Percentiles rank a stretch among this genome's conserved stretches.
Conservation (phyloP, 768 basidiomycete species). For the Serendipita sp. region DNA sequence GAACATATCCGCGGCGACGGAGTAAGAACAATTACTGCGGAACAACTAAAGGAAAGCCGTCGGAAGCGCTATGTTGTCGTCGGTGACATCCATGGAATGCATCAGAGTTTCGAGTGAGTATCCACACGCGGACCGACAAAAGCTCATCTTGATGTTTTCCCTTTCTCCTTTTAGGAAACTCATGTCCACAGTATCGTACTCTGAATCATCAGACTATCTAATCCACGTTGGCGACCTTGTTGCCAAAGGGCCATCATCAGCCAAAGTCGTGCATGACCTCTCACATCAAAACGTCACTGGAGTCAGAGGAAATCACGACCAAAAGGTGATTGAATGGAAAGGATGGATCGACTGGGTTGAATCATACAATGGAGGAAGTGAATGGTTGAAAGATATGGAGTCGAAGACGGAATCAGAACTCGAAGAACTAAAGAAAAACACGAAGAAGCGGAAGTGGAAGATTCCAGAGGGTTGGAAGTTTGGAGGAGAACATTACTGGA, state of each 20-base stretch:
- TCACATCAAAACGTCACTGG: slow-evolving; percentile 47
- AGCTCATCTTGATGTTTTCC: background rate
- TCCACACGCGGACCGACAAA: background rate
- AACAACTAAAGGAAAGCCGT: slow-evolving; percentile 13
- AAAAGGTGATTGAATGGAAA: slow-evolving; percentile 78
- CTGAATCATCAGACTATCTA: slow-evolving; percentile 45
- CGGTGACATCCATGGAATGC: slow-evolving; percentile 84
- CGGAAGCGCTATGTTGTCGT: slow-evolving; percentile 48
- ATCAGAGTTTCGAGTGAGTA: slow-evolving; percentile 46
- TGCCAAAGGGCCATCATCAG: slow-evolving; percentile 52
- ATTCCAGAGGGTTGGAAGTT: slow-evolving; percentile 60
- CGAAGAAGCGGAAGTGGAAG: slow-evolving; percentile 22
- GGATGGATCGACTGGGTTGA: slow-evolving; percentile 72
- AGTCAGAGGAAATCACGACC: slow-evolving; percentile 91
- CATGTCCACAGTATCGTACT: slow-evolving; percentile 43
- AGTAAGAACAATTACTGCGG: slow-evolving; percentile 14
- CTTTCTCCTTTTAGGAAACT: slow-evolving; percentile 33
- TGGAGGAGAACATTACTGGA: slow-evolving; percentile 57
- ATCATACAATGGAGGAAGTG: slow-evolving; percentile 27
- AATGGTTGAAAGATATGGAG: slow-evolving; percentile 35
- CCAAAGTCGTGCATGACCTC: slow-evolving; percentile 51
- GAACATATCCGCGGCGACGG: background rate
- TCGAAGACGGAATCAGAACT: slow-evolving; percentile 26
- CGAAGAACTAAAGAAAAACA: slow-evolving; percentile 26
- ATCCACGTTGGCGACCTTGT: slow-evolving; percentile 76